Conservation (phyloP, 2,329 filamentous ascomycete species). For the Penicillium palitans region DNA sequence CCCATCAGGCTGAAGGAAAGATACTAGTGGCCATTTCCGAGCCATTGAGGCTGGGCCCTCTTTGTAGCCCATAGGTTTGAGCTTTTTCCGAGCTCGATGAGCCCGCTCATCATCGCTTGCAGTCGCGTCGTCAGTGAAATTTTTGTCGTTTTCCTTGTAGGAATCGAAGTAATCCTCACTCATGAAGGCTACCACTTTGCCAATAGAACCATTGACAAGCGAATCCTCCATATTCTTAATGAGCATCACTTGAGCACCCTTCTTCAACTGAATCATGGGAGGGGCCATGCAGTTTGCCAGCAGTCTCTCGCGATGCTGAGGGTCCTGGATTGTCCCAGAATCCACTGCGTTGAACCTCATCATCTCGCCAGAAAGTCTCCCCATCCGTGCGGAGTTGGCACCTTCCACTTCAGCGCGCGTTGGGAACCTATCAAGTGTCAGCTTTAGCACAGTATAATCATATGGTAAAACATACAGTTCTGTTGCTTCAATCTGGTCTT, state of each 20-base stretch:
- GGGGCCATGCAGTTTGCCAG: slow-evolving; percentile 93
- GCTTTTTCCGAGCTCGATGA: slow-evolving; percentile 54
- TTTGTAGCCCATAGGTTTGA: slow-evolving; percentile 54
- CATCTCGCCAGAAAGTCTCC: slow-evolving; percentile 66
- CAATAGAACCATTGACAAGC: slow-evolving; percentile 90
- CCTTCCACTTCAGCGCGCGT: slow-evolving; percentile 85
- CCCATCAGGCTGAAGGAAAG: slow-evolving; percentile 78
- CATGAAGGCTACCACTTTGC: slow-evolving; percentile 82
- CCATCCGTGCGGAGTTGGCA: slow-evolving; percentile 76
- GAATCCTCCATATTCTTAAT: slow-evolving; percentile 98
- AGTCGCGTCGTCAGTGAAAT: slow-evolving; percentile 53
- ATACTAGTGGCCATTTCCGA: slow-evolving; percentile 76
- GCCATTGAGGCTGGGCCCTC: slow-evolving; percentile 51
- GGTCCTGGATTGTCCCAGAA: slow-evolving; percentile 66
- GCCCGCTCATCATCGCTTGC: slow-evolving; percentile 46
- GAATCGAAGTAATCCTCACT: slow-evolving; percentile 61
- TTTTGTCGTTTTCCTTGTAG: slow-evolving; percentile 59
- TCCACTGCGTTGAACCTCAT: slow-evolving; percentile 74
- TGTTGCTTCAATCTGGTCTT: slow-evolving; percentile 77
- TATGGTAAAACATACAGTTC: slow-evolving; percentile 61
- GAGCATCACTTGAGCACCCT: slow-evolving; percentile 97
- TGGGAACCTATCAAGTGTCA: slow-evolving; percentile 63
- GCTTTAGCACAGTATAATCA: slow-evolving; percentile 7
- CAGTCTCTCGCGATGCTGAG: slow-evolving; percentile 69
- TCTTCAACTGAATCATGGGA: slow-evolving; percentile 74